Evolutionary conservation across 306 rosid genomes (phyloP), one percentile per base, ranked within the genome.

Genomic region (Sicyos edulis): DNA sequence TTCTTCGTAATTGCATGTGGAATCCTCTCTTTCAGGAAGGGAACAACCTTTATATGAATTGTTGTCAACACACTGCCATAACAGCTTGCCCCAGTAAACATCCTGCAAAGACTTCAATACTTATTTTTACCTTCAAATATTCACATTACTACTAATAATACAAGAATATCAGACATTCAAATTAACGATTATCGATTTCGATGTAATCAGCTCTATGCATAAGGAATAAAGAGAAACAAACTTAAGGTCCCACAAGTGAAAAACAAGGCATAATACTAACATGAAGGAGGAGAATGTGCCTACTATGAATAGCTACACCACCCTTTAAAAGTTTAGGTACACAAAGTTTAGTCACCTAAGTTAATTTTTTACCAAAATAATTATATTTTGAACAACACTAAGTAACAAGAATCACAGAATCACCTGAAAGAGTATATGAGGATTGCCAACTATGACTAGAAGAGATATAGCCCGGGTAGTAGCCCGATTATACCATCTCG

Each of bases 401-500:
- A n/a, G 17, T 54, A 54, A 54, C 17, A 54, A 19, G 1, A 11
- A 51, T 15, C 4, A 55, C 71, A 54, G 68, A 26, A 1, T 26
- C 32, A 88, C 98, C 96, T 80, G 81, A 85, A 82, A 80, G 80
- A 92, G 87, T 61, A 90, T 92, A 75, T 90, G 92, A 0, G 98
- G 96, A 70, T 92, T 92, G 69, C 98, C 98, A 44, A 92, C 85
- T 73, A 92, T 79, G 78, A 92, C 81, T 70, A 92, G 86, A 79
- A 90, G 68, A n/a, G 96, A 87, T 75, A 83, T 90, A 12, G 98
- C 98, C 32, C 98, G 92, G 53, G 98, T 92, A 21, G 88, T 20
- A 70, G 98, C 98, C 74, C 90, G 96, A 22, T 90, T 90, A 62
- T 90, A 90, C 86, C 98, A 87, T 76, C 87, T 85, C 22, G 86